Evolutionary conservation across 257 asterid species (phyloP), one percentile per base, ranked within the genome.

Genomic region (Pogostemon cablin): DNA sequence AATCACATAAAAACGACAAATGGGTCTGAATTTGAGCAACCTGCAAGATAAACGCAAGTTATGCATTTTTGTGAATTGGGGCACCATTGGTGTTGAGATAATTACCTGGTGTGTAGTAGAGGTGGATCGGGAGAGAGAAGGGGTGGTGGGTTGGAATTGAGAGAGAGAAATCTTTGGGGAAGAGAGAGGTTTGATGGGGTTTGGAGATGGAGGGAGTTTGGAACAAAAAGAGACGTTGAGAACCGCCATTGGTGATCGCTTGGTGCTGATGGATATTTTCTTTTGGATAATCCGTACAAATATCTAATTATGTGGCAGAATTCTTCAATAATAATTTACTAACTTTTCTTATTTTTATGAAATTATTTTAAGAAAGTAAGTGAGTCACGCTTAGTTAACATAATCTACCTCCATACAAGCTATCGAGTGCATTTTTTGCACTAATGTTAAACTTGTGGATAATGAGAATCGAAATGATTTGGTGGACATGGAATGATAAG

Each of bases 171-270:
- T 66, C 3, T 60, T 61, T 1, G 12, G 67, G 77, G 50, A 70
- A 39, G 58, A 61, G 63, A 52, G 55, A 61, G 81, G 38, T 58
- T 77, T 47, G 52, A 70, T 20, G 35, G 74, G 77, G 75, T 60
- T 79, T 12, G 84, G 80, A 55, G 47, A 74, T 42, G 86, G 79
- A 61, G 80, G 81, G 77, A 82, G 66, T 46, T 82, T 84, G 85
- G 95, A 65, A 72, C 80, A 77, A 67, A 65, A 69, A 75, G 80
- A 90, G 81, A 75, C 64, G 80, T 64, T 82, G 58, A 85, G 85
- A 85, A 70, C 79, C 9, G 89, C 96, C 97, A 90, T 90, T 67
- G 84, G 6, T 68, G 77, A 68, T 20, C 7, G 59, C 10, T 25
- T 25, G 32, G 32, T 57, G 80, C 10, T 43, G 69, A 62, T 69